These are phyloP conservation scores for Paraurostyla sp. DNA, from an alignment of 73 alveolate genomes.

Conservation along the genomic window DNA sequence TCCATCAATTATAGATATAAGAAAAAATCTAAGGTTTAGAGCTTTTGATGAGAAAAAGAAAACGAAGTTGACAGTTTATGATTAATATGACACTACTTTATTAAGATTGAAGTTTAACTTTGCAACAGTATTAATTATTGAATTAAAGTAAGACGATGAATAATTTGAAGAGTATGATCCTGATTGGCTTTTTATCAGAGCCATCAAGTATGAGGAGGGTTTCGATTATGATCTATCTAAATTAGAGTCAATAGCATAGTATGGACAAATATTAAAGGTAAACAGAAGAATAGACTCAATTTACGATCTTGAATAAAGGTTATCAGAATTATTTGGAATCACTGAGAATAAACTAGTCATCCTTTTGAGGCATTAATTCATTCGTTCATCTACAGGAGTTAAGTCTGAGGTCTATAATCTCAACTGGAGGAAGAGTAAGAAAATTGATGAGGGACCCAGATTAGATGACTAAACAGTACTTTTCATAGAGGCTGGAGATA, in stretches of 20 bases:
- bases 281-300: neutral
- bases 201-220: neutral
- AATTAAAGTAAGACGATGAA: neutral
- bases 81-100: constrained; percentile 16
- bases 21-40: constrained; percentile 38
- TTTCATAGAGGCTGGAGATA: constrained; percentile 53
- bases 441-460: neutral
- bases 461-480: neutral
- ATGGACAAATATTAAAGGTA: neutral
- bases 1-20: neutral
- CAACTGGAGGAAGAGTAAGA: constrained; percentile 50
- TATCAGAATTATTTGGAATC: neutral
- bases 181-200: constrained; percentile 14
- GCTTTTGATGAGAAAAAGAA: constrained; percentile 46
- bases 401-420: constrained; percentile 46
- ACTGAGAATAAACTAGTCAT: constrained; percentile 19
- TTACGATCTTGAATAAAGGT: neutral
- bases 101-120: neutral
- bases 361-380: neutral
- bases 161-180: constrained; percentile 52
- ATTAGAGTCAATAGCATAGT: neutral
- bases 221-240: neutral
- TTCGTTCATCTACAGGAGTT: neutral
- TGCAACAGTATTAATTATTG: neutral
- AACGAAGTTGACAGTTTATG: constrained; percentile 40